These are phyloP conservation scores for Dipodascopsis tothii DNA, from an alignment of 805 yeast genomes.

Conservation along the genomic window DNA sequence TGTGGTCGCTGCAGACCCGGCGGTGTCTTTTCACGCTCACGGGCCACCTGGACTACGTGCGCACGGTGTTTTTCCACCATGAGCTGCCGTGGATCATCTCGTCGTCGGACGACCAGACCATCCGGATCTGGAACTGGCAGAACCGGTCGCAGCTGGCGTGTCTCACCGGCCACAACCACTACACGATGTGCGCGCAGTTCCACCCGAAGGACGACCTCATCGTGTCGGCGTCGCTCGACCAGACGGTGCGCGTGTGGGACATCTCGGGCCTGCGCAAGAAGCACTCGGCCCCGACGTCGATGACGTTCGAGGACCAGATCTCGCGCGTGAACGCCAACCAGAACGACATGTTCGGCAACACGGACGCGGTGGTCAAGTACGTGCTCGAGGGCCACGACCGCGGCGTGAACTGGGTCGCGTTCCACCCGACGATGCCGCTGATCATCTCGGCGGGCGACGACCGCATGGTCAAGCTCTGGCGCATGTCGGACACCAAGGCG, in stretches of 20 bases:
- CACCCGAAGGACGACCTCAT: slow-evolving; percentile 92
- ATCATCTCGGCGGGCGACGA: slow-evolving; percentile 96
- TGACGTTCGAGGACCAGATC: slow-evolving; percentile 39
- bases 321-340: slow-evolving; percentile 43
- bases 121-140: slow-evolving; percentile 99
- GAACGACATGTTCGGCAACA: slow-evolving; percentile 80
- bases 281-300: slow-evolving; percentile 66
- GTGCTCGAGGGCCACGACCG: slow-evolving; percentile 96
- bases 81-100: slow-evolving; percentile 97
- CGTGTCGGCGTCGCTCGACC: slow-evolving; percentile 93
- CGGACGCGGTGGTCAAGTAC: slow-evolving; percentile 89
- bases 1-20: slow-evolving; percentile 89
- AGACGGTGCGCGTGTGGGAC: slow-evolving; percentile 99
- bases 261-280: slow-evolving; percentile 88
- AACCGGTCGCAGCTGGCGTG: slow-evolving; percentile 95
- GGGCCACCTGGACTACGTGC: slow-evolving; percentile 92
- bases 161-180: slow-evolving; percentile 95
- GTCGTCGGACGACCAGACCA: slow-evolving; percentile 95
- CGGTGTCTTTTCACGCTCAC: slow-evolving; percentile 84
- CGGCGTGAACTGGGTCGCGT: slow-evolving; percentile 97
- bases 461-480: slow-evolving; percentile 89
- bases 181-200: slow-evolving; percentile 96
- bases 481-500: slow-evolving; percentile 94
- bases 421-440: slow-evolving; percentile 93
- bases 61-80: slow-evolving; percentile 90